Evolutionary conservation across 2,329 filamentous ascomycete species (phyloP).

Genomic region (Penicillium frequentans): DNA sequence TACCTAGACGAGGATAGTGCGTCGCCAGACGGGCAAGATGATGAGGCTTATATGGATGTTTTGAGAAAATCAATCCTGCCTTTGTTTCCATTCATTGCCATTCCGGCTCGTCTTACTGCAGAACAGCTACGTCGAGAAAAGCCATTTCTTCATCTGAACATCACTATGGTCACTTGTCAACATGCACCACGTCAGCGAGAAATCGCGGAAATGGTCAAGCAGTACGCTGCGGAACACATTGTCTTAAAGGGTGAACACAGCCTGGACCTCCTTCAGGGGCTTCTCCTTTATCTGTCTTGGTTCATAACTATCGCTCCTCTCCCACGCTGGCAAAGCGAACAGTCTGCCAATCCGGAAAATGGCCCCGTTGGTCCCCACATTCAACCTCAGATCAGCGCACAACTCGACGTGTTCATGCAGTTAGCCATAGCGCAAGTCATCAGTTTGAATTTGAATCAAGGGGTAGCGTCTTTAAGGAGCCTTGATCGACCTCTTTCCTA

Average conservation of each 20-base stretch:
- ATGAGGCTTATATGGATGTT: constrained; percentile 6
- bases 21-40: constrained; percentile 10
- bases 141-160: constrained; percentile 24
- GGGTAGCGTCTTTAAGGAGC: constrained; percentile 4
- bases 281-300: constrained; percentile 51
- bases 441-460: constrained; percentile 47
- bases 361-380: constrained; percentile 3
- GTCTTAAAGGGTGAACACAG: constrained; percentile 44
- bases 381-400: constrained; percentile 27
- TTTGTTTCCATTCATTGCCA: constrained; percentile 28
- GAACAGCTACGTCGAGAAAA: constrained; percentile 19
- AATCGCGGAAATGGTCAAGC: constrained; percentile 9
- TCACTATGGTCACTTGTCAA: constrained; percentile 20
- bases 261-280: constrained; percentile 50
- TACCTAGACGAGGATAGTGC: not conserved
- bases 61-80: constrained; percentile 20
- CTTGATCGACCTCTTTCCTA: constrained; percentile 11
- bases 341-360: not conserved
- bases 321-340: not conserved
- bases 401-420: constrained; percentile 53
- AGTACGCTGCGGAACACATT: constrained; percentile 45
- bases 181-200: constrained; percentile 12
- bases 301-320: constrained; percentile 26
- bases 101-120: constrained; percentile 14
- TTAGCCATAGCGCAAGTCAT: constrained; percentile 50